These are phyloP conservation scores for Naganishia sp. DNA, from an alignment of 1,284 basidiomycete species.

Conservation along the genomic window DNA sequence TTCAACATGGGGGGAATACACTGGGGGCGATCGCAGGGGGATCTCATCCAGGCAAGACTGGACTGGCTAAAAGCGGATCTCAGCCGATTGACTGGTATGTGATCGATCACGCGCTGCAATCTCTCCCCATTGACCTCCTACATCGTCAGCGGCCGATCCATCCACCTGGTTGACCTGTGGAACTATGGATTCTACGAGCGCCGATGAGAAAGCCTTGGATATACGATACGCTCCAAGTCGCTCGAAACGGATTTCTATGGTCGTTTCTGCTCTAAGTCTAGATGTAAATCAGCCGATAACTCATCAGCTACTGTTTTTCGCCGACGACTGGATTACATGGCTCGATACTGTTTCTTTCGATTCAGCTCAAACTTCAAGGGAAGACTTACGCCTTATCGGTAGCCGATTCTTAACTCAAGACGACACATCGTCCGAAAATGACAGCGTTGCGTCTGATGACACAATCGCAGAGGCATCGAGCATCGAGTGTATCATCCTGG, in stretches of 20 bases:
- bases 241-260: slow-evolving; percentile 17
- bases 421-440: not conserved
- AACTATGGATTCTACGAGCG: not conserved
- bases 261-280: slow-evolving; percentile 1
- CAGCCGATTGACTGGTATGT: not conserved
- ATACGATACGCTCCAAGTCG: slow-evolving; percentile 14
- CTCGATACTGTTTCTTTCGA: slow-evolving; percentile 56
- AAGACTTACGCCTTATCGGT: slow-evolving; percentile 72
- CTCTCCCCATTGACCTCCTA: not conserved
- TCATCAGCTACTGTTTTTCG: slow-evolving; percentile 79
- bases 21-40: slow-evolving; percentile 42
- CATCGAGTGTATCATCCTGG: slow-evolving; percentile 7
- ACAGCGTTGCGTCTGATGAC: not conserved
- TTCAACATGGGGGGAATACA: not conserved
- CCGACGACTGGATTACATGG: slow-evolving; percentile 76
- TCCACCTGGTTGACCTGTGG: slow-evolving; percentile 2
- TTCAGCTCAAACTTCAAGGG: slow-evolving; percentile 54
- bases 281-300: slow-evolving; percentile 7
- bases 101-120: not conserved
- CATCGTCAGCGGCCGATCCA: not conserved
- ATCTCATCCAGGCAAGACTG: slow-evolving; percentile 3
- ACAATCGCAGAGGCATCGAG: not conserved
- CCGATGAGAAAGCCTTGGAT: slow-evolving; percentile 2
- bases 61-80: not conserved
- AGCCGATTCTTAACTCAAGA: slow-evolving; percentile 68